Conservation (phyloP, 2,329 filamentous ascomycete genomes). For the Hymenoscyphus linearis region DNA sequence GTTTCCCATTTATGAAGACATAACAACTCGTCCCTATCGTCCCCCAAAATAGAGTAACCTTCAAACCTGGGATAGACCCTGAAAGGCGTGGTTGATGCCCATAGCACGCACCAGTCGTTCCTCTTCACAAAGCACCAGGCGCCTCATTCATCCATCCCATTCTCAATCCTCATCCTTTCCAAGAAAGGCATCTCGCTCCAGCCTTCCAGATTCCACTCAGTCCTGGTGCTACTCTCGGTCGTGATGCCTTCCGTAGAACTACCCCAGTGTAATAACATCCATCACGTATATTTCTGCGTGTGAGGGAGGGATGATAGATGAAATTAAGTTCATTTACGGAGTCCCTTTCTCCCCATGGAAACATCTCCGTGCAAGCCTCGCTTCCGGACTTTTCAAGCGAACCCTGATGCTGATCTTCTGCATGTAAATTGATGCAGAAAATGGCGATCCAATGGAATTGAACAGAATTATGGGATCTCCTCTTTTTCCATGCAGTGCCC, state of each 20-base stretch:
- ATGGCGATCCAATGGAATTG: too few species aligned
- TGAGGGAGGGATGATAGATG: too few species aligned
- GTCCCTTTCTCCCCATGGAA: too few species aligned
- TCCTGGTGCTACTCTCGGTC: too few species aligned
- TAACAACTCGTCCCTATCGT: too few species aligned
- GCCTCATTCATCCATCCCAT: background rate
- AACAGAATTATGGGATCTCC: too few species aligned
- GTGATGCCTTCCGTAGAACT: background rate
- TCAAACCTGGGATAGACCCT: too few species aligned
- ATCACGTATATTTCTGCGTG: background rate
- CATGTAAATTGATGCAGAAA: background rate
- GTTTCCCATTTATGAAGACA: too few species aligned
- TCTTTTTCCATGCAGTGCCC: too few species aligned
- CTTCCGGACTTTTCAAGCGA: background rate
- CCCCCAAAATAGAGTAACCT: too few species aligned
- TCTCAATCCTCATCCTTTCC: background rate
- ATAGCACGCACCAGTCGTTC: slow-evolving; percentile 4
- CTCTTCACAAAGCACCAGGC: background rate
- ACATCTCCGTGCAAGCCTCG: background rate
- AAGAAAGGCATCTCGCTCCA: background rate
- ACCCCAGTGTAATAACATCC: background rate
- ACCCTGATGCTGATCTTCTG: slow-evolving; percentile 1
- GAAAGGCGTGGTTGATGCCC: background rate
- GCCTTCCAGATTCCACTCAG: background rate
- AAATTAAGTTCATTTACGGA: too few species aligned